Evolutionary conservation across 805 yeast species (phyloP), one percentile per base, ranked within the genome.

Genomic region (Monosporozyma yasuniensis): DNA sequence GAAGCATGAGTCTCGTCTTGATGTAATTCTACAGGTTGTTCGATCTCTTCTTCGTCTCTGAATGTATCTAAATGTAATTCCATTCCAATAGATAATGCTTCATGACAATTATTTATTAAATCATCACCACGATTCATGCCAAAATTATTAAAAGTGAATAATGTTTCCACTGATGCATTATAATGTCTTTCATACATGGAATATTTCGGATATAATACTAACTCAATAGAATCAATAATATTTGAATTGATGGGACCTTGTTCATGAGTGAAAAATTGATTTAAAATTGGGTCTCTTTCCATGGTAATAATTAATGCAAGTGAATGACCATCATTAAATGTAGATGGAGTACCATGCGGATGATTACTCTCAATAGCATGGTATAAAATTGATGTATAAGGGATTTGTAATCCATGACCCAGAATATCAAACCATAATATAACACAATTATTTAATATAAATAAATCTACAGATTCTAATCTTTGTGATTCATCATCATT

Each of bases 81-180:
- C 55, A 66, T 52, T 42, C 75, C 72, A 28, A 60, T 58, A 2
- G 68, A 60, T 16, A 73, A 47, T 3, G 74, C 73, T 16, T 62
- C 59, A 52, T 67, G 71, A 22, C 73, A 66, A 47, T 63, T 64
- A 11, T 54, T 56, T 2, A 72, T 70, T 64, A 72, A 53, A 19
- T 64, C 66, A 44, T 70, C 71, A 4, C 75, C 74, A 51, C 69
- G 61, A 49, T 71, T 71, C 14, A 65, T 57, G 0, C 76, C 76
- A 57, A 70, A 71, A 50, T 61, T 61, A 18, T 59, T 61, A 53
- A 61, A 65, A 0, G 68, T 67, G 56, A 72, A 72, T 10, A 72
- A 53, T 4, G 58, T 56, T 39, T 72, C 74, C 3, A 67, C 60
- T 11, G 60, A 55, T 6, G 62, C 58, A 50, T 66, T 68, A 47